Conservation (phyloP, 2,329 filamentous ascomycete species). For the Alternaria sp. region DNA sequence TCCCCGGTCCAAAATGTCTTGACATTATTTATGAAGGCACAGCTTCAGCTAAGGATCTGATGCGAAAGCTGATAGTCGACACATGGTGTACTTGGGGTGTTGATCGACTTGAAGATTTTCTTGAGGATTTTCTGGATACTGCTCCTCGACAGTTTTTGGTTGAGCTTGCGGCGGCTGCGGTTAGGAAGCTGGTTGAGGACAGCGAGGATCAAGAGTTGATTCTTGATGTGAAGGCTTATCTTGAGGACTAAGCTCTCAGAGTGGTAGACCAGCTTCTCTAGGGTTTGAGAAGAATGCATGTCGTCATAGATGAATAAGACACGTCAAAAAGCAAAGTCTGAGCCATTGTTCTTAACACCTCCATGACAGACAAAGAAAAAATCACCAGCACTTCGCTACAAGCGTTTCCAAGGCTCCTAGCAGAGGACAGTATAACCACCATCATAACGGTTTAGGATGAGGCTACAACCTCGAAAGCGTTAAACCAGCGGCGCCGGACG, state of each 20-base stretch:
- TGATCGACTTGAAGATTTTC: background rate
- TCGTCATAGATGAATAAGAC: background rate
- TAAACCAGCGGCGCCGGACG: background rate
- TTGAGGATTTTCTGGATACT: background rate
- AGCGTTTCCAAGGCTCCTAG: background rate
- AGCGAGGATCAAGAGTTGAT: background rate
- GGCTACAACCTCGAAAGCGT: background rate
- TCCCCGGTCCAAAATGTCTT: background rate
- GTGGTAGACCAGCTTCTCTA: background rate
- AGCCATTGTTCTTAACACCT: background rate
- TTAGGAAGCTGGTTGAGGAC: background rate
- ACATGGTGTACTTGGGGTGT: background rate
- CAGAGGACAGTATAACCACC: background rate
- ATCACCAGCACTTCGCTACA: background rate
- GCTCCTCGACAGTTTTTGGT: background rate
- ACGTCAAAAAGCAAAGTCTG: background rate
- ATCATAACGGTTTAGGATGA: background rate
- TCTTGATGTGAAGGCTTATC: background rate
- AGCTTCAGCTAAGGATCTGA: background rate
- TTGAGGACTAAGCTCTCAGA: background rate
- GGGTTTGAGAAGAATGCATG: background rate
- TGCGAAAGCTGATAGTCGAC: background rate
- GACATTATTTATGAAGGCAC: background rate
- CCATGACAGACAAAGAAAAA: background rate
- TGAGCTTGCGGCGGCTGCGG: background rate